Percentiles rank a stretch among this genome's conserved stretches.
Conservation (phyloP, 441 rosid species). For the Croton laevigatus region DNA sequence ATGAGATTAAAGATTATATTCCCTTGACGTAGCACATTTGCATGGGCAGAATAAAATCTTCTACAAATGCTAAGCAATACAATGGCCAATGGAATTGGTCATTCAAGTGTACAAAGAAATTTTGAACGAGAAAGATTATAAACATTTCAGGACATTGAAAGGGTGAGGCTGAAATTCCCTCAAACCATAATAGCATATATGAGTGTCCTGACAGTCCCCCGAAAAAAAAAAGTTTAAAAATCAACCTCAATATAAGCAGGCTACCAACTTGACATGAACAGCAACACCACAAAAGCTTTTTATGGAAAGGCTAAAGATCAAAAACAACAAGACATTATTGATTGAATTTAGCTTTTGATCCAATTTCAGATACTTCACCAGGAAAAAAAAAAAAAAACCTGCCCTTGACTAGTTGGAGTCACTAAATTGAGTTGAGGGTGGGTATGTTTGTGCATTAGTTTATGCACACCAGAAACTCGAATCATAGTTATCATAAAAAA, state of each 20-base stretch:
- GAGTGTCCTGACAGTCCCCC: not conserved
- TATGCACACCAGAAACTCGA: not conserved
- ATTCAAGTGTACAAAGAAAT: not conserved
- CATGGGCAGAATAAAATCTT: not conserved
- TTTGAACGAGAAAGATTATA: not conserved
- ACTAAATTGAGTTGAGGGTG: not conserved
- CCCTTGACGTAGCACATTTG: not conserved
- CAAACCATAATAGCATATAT: not conserved
- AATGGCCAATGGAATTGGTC: not conserved
- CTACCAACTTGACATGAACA: too few species aligned
- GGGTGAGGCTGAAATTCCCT: not conserved
- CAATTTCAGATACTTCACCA: too few species aligned
- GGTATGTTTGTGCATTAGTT: not conserved
- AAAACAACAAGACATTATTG: too few species aligned
- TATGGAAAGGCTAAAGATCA: too few species aligned
- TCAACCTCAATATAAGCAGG: too few species aligned
- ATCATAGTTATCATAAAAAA: constrained; percentile 11
- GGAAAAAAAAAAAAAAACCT: not conserved
- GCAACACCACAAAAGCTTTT: too few species aligned
- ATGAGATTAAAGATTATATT: not conserved
- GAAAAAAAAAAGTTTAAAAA: not conserved
- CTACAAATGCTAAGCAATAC: not conserved
- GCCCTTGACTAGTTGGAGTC: not conserved
- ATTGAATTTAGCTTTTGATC: not conserved
- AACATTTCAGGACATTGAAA: not conserved